Percentiles rank a stretch among this genome's conserved stretches.
phyloP scores from a whole-genome alignment of 1,284 basidiomycete genomes.

The Calocybe gambosa region DNA sequence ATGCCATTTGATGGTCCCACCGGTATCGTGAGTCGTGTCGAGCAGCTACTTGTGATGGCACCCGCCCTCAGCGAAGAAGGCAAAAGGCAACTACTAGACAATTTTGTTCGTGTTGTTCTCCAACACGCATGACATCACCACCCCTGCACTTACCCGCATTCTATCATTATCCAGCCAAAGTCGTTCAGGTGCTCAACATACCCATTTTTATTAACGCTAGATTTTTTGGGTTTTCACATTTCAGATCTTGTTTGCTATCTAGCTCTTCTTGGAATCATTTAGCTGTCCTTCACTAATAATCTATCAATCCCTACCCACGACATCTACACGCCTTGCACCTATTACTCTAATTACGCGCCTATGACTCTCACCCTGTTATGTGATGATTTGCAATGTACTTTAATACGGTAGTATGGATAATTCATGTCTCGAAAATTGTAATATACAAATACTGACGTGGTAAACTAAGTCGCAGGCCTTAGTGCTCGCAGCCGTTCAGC shows the following conservation, averaged over 20 bases:
- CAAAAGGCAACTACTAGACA: conserved; percentile 51
- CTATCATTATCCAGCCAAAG: neutral
- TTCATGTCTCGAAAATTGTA: too few species aligned
- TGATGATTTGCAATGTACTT: conserved; percentile 17
- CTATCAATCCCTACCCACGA: conserved; percentile 2
- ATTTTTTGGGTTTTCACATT: neutral
- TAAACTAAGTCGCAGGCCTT: conserved; percentile 50
- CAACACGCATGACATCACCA: conserved; percentile 37
- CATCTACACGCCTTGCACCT: conserved; percentile 10
- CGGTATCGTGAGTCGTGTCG: conserved; percentile 58
- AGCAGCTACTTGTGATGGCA: conserved; percentile 47
- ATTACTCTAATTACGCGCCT: conserved; percentile 14
- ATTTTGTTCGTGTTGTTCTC: conserved; percentile 57
- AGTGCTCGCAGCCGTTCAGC: conserved; percentile 79
- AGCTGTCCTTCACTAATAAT: neutral
- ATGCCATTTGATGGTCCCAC: conserved; percentile 69
- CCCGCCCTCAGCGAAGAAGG: conserved; percentile 42
- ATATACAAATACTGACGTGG: too few species aligned
- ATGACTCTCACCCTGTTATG: conserved; percentile 12
- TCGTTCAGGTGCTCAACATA: neutral
- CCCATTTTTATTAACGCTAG: neutral
- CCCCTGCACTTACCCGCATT: neutral
- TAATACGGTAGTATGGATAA: conserved; percentile 15
- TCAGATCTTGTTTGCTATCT: neutral
- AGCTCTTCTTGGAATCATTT: neutral